Percentiles rank a stretch among this genome's conserved stretches.
Conservation (phyloP, 1,139 yeast genomes). For the Yamadazyma sp. region DNA sequence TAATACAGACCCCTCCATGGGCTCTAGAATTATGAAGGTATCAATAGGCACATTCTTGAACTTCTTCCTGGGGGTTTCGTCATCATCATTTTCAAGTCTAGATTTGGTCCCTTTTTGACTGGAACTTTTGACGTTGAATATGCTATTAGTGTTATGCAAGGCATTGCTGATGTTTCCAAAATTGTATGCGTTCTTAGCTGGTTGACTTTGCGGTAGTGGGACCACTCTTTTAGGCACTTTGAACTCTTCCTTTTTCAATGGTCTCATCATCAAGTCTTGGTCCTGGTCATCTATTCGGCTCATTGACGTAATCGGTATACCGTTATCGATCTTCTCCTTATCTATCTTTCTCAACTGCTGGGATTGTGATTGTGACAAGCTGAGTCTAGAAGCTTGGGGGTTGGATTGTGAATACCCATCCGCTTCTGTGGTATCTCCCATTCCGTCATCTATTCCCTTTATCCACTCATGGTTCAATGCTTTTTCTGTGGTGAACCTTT, state of each 20-base stretch:
- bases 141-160: neutral
- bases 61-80: slow-evolving; percentile 6
- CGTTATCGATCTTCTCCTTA: slow-evolving; percentile 30
- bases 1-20: slow-evolving; percentile 29
- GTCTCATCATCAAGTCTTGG: slow-evolving; percentile 43
- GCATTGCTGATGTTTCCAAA: neutral
- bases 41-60: slow-evolving; percentile 20
- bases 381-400: slow-evolving; percentile 31
- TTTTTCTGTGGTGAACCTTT: slow-evolving; percentile 67
- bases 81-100: neutral
- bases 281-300: slow-evolving; percentile 45
- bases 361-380: slow-evolving; percentile 70
- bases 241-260: slow-evolving; percentile 40
- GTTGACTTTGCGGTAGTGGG: slow-evolving; percentile 45
- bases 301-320: slow-evolving; percentile 39
- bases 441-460: slow-evolving; percentile 27
- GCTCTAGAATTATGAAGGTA: slow-evolving; percentile 32
- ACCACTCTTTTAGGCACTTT: slow-evolving; percentile 45
- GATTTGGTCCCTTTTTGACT: neutral
- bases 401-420: slow-evolving; percentile 7
- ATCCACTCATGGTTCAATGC: slow-evolving; percentile 78
- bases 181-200: slow-evolving; percentile 14
- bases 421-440: slow-evolving; percentile 3
- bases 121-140: neutral
- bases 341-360: slow-evolving; percentile 58